A percentile compares a stretch with the other conserved stretches of the same genome.
These are phyloP conservation scores for Cadophora malorum DNA, from an alignment of 2,329 filamentous ascomycete species.

Conservation along the genomic window DNA sequence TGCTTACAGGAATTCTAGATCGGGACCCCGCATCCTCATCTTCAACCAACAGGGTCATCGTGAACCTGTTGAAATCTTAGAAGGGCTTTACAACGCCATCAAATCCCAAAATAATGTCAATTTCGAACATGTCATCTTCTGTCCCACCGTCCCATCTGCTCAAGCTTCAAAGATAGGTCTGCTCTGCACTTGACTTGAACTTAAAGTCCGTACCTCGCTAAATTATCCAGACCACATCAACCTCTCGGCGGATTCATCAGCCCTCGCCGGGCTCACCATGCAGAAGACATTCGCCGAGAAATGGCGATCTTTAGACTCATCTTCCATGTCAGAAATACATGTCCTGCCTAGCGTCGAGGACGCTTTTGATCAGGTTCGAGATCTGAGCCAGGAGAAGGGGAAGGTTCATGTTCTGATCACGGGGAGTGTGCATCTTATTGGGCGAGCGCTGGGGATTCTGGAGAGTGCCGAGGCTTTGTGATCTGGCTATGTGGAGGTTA, in stretches of 20 bases:
- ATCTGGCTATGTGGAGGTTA: background rate
- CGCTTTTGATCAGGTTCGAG: slow-evolving; percentile 56
- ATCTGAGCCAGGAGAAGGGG: slow-evolving; percentile 21
- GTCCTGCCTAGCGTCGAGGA: slow-evolving; percentile 59
- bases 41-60: slow-evolving; percentile 81
- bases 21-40: slow-evolving; percentile 64
- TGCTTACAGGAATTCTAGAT: slow-evolving; percentile 34
- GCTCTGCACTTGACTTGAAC: background rate
- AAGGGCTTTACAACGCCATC: slow-evolving; percentile 57
- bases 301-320: slow-evolving; percentile 34
- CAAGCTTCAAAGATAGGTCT: slow-evolving; percentile 51
- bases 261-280: slow-evolving; percentile 62
- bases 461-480: slow-evolving; percentile 52
- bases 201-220: background rate
- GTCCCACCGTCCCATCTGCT: slow-evolving; percentile 70
- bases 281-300: slow-evolving; percentile 62
- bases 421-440: slow-evolving; percentile 68
- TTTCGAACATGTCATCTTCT: slow-evolving; percentile 83
- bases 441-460: slow-evolving; percentile 74
- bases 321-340: slow-evolving; percentile 27
- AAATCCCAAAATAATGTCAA: slow-evolving; percentile 46
- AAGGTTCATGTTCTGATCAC: slow-evolving; percentile 55
- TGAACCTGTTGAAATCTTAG: slow-evolving; percentile 56
- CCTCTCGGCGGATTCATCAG: slow-evolving; percentile 47
- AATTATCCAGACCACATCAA: slow-evolving; percentile 61